Evolutionary conservation across 257 asterid species (phyloP).

Genomic region (Jacaranda copaia): DNA sequence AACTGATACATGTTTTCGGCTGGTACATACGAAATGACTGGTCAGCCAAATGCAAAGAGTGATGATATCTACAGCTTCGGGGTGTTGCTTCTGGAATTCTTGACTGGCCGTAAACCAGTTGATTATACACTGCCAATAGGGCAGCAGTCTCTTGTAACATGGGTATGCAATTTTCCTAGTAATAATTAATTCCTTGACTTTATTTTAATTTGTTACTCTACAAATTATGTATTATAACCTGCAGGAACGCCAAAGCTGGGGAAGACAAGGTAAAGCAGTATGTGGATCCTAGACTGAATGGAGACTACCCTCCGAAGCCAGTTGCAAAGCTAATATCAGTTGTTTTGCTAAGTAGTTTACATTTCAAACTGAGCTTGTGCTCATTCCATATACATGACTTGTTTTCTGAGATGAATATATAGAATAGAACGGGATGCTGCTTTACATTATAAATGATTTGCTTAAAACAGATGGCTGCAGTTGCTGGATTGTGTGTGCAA

Average conservation of each 20-base stretch:
- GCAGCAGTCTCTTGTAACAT: conserved; percentile 35
- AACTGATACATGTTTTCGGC: too few species aligned
- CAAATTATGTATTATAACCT: too few species aligned
- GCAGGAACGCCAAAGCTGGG: conserved; percentile 56
- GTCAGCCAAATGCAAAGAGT: conserved; percentile 21
- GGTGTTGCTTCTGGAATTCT: conserved; percentile 40
- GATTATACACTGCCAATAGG: conserved; percentile 38
- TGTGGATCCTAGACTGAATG: conserved; percentile 52
- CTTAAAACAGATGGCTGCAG: conserved; percentile 35
- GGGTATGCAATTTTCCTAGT: conserved; percentile 39
- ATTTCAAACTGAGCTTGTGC: neutral
- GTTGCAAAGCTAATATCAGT: conserved; percentile 49
- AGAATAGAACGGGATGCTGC: neutral
- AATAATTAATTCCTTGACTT: too few species aligned
- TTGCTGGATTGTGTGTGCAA: conserved; percentile 54
- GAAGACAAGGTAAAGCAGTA: conserved; percentile 59
- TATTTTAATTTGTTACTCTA: too few species aligned
- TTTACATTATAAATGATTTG: conserved; percentile 35
- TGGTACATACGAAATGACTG: neutral
- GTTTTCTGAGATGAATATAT: too few species aligned
- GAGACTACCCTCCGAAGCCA: conserved; percentile 61
- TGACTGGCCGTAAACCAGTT: conserved; percentile 37
- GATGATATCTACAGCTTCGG: conserved; percentile 51
- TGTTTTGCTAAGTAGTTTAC: neutral
- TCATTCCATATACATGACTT: neutral